These are phyloP conservation scores for Pichia kluyveri DNA, from an alignment of 805 yeast genomes.

Conservation along the genomic window DNA sequence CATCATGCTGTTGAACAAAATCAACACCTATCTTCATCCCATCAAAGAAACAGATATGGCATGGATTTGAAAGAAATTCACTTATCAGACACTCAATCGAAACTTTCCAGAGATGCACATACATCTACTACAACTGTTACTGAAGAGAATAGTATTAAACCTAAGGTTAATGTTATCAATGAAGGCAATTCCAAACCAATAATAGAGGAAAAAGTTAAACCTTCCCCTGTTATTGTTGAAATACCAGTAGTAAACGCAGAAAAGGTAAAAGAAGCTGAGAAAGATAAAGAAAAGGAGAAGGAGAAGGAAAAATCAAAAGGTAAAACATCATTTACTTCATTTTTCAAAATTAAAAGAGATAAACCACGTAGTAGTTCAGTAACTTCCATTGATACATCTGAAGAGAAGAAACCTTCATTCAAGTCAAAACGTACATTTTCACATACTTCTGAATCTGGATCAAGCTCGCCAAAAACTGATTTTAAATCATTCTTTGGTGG, in stretches of 20 bases:
- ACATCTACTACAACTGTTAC: too few species aligned
- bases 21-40: not conserved
- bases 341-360: conserved; percentile 11
- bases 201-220: too few species aligned
- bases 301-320: conserved; percentile 5
- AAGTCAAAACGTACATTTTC: conserved; percentile 6
- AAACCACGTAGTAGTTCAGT: conserved; percentile 8
- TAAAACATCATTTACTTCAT: conserved; percentile 12
- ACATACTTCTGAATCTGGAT: conserved; percentile 4
- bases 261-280: not conserved
- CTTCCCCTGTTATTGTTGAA: too few species aligned
- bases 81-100: not conserved
- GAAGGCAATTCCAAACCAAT: too few species aligned
- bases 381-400: not conserved
- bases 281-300: conserved; percentile 1
- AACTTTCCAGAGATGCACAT: too few species aligned
- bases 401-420: conserved; percentile 1
- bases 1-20: not conserved
- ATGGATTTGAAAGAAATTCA: not conserved
- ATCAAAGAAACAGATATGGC: conserved; percentile 2
- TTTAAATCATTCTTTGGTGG: conserved; percentile 11
- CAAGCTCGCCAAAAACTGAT: conserved; percentile 6
- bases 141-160: too few species aligned
- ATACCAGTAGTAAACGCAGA: not conserved
- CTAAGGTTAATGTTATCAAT: too few species aligned